Evolutionary conservation across 2,329 filamentous ascomycete genomes (phyloP), one percentile per base, ranked within the genome.

Genomic region (Polytolypa hystricis): DNA sequence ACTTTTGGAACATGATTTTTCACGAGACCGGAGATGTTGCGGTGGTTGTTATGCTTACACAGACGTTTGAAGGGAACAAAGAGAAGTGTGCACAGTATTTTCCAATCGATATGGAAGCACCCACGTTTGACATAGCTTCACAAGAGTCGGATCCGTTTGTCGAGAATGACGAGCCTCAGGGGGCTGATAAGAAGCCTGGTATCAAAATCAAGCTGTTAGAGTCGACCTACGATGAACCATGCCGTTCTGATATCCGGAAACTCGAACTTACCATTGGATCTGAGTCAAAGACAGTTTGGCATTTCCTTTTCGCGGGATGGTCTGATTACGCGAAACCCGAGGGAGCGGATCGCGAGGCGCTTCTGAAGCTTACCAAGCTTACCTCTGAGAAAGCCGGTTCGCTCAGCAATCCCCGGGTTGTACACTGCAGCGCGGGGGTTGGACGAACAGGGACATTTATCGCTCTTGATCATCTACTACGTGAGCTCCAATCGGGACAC

Each of bases 381-480:
- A 65, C 65, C 3, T 61, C 59, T 12, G 60, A 55, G 30, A 66
- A 67, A 45, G 61, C 60, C 23, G 57, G 52, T 18, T 62, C 63
- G 5, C 45, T 66, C 5, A 58, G 67, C 15, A 86, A 82, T 50
- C 84, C 89, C 4, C 79, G 89, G 38, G 79, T 96, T 41, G 73
- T 86, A 8, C 82, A 87, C 59, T 87, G 83, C 65, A 93, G 84
- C 53, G 91, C 91, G 5, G 91, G 91, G 26, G 89, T 98, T 10
- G 91, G 91, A 9, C 77, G 91, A 38, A 93, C 84, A 5, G 91
- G 91, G 21, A 96, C 91, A 0, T 98, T 96, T 55, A 94, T 98
- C 51, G 82, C 85, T 2, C 72, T 98, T n/a, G 91, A 96, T 60
- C 85, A 93, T 58, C 73, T 98, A 17, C 70, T 93, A 44, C 73